Percentiles rank a stretch among this genome's conserved stretches.
These are phyloP conservation scores for Globisporangium polare DNA, from an alignment of 352 stramenopile species.

Conservation along the genomic window DNA sequence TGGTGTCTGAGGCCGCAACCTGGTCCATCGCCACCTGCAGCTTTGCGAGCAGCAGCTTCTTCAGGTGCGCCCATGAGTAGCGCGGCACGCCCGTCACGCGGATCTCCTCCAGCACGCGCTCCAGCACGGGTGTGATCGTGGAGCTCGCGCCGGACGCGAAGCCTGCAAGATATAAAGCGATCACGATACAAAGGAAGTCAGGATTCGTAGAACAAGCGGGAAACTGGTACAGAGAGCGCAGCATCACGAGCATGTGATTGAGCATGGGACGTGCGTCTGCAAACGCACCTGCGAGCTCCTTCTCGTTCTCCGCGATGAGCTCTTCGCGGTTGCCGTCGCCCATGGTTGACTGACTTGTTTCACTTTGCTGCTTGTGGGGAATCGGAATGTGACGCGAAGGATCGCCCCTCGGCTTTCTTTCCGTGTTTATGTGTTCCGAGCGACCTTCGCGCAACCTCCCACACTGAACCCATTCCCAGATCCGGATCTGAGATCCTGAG, in stretches of 20 bases:
- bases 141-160: slow-evolving; percentile 47
- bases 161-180: slow-evolving; percentile 18
- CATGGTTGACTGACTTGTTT: not conserved
- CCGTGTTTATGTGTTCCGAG: slow-evolving; percentile 8
- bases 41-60: slow-evolving; percentile 50
- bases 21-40: slow-evolving; percentile 53
- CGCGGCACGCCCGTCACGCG: slow-evolving; percentile 55
- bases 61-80: slow-evolving; percentile 75
- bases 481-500: not conserved
- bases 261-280: not conserved
- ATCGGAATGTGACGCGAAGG: slow-evolving; percentile 3
- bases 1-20: slow-evolving; percentile 44
- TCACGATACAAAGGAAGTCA: no score
- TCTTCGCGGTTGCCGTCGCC: slow-evolving; percentile 26
- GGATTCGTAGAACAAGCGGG: not conserved
- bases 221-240: not conserved
- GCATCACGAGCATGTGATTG: not conserved
- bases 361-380: not conserved
- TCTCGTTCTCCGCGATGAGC: slow-evolving; percentile 63
- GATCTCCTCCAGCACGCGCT: slow-evolving; percentile 68
- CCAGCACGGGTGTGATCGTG: slow-evolving; percentile 45
- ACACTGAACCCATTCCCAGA: not conserved
- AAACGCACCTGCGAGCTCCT: slow-evolving; percentile 52
- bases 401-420: slow-evolving; percentile 8
- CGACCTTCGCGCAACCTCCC: slow-evolving; percentile 7